These are phyloP conservation scores for Lachnellula arida DNA, from an alignment of 2,329 filamentous ascomycete genomes.

Conservation along the genomic window DNA sequence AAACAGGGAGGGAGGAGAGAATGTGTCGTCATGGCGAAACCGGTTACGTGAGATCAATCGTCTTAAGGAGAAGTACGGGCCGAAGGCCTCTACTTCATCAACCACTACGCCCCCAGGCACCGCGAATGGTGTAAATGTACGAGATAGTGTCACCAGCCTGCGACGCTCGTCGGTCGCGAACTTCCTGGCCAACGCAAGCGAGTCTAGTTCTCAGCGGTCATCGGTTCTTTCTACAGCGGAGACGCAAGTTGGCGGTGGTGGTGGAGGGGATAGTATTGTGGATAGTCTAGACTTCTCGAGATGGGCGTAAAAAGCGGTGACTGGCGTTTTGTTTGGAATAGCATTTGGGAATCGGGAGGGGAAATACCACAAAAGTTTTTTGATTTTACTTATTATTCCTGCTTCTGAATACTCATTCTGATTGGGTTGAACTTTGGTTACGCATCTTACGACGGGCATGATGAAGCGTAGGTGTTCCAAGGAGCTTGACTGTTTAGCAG, in stretches of 20 bases:
- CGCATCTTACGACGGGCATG: neutral
- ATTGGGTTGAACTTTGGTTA: neutral
- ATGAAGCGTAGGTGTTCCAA: neutral
- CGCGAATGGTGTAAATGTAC: slow-evolving; percentile 39
- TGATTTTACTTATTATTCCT: slow-evolving; percentile 1
- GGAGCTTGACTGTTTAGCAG: no score
- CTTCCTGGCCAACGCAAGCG: slow-evolving; percentile 55
- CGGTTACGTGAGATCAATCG: slow-evolving; percentile 80
- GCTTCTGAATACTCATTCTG: neutral
- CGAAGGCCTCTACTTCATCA: slow-evolving; percentile 36
- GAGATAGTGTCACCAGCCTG: slow-evolving; percentile 58
- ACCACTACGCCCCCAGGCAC: slow-evolving; percentile 29
- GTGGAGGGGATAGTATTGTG: slow-evolving; percentile 28
- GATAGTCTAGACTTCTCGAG: slow-evolving; percentile 32
- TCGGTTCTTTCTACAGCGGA: slow-evolving; percentile 54
- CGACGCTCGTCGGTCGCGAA: slow-evolving; percentile 61
- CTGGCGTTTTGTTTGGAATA: neutral
- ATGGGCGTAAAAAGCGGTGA: slow-evolving; percentile 27
- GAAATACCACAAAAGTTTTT: slow-evolving; percentile 4
- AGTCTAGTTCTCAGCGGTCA: slow-evolving; percentile 53
- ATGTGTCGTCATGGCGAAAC: slow-evolving; percentile 85
- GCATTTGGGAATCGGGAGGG: neutral
- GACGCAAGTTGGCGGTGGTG: slow-evolving; percentile 40
- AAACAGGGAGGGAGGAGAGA: slow-evolving; percentile 69
- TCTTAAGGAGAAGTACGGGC: slow-evolving; percentile 64